Evolutionary conservation across 2,329 filamentous ascomycete genomes (phyloP), one percentile per base, ranked within the genome.

Genomic region (Fusarium sp.): DNA sequence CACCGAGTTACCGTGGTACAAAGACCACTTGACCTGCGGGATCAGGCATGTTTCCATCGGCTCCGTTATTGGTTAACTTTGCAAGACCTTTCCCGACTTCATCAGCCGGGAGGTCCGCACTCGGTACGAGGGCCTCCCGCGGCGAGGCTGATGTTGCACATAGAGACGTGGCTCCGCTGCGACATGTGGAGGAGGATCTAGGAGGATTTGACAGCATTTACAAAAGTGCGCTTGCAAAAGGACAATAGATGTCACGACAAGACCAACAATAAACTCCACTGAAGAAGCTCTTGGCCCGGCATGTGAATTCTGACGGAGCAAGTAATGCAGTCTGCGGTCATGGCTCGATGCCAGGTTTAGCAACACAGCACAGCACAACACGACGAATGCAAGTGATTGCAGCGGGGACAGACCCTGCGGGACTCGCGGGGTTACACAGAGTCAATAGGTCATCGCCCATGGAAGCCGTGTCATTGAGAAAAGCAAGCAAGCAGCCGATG

Each of bases 321-420:
- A 38, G 8, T 18, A 38, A 38, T 40, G 37, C 61, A 29, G 64
- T 31, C 29, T 42, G 35, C 67, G 54, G 58, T 47, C 40, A 52
- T 63, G 60, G 59, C 35, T 60, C 58, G 61, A 62, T 63, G 56
- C 69, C 56, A 76, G 66, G 75, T 76, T 77, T 77, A 77, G 75
- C 70, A 77, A 66, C 66, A 73, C 58, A 27, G 60, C 64, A 73
- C 72, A 75, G 70, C 31, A 34, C 72, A 75, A 64, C 66, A 73
- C 63, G 35, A 62, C 64, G 38, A 34, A 65, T 68, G 74, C 72
- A 77, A 52, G 72, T 57, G 45, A 72, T 77, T 54, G 29, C 59
- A 56, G 54, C 63, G 65, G 56, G 52, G 61, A 69, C 24, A 38
- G 70, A 60, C 72, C 75, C 72, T 77, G 75, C 58, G 57, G 64